Evolutionary conservation across 345 rosid species (phyloP).

Genomic region (Erysimum cheiranthoides): DNA sequence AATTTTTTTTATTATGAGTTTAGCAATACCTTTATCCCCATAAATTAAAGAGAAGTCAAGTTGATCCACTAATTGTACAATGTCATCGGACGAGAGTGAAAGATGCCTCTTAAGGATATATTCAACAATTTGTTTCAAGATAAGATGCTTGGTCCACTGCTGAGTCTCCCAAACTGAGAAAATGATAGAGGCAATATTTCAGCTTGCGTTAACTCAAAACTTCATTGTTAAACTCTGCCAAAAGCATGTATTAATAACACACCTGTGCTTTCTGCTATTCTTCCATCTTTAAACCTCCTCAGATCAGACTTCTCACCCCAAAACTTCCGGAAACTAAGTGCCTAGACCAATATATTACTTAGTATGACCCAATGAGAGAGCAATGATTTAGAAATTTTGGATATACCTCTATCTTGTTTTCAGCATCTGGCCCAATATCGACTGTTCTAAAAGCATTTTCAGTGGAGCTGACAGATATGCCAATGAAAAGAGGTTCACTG

Average conservation of each 20-base stretch:
- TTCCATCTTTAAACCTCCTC: conserved; percentile 92
- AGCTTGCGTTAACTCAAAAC: conserved; percentile 31
- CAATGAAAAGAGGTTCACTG: conserved; percentile 70
- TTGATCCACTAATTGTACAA: conserved; percentile 78
- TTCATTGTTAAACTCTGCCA: conserved; percentile 17
- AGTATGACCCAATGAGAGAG: conserved; percentile 20
- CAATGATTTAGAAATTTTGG: conserved; percentile 3
- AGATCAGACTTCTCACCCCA: conserved; percentile 96
- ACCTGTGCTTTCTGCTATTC: conserved; percentile 95
- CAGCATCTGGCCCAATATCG: conserved; percentile 93
- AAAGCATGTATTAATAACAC: conserved; percentile 39
- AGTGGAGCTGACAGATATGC: conserved; percentile 72
- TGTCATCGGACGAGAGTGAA: conserved; percentile 56
- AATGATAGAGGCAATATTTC: conserved; percentile 28
- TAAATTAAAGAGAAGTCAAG: conserved; percentile 82
- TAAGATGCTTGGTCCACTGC: conserved; percentile 76
- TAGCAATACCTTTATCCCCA: conserved; percentile 67
- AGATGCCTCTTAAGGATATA: conserved; percentile 69
- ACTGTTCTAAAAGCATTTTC: conserved; percentile 78
- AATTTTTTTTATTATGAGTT: neutral
- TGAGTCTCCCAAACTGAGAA: conserved; percentile 80
- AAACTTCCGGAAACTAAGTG: conserved; percentile 71
- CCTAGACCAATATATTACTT: conserved; percentile 50
- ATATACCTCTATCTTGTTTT: conserved; percentile 83
- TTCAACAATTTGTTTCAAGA: conserved; percentile 75